These are phyloP conservation scores for Coprinopsis cinerea DNA, from an alignment of 768 basidiomycete genomes.

Conservation along the genomic window DNA sequence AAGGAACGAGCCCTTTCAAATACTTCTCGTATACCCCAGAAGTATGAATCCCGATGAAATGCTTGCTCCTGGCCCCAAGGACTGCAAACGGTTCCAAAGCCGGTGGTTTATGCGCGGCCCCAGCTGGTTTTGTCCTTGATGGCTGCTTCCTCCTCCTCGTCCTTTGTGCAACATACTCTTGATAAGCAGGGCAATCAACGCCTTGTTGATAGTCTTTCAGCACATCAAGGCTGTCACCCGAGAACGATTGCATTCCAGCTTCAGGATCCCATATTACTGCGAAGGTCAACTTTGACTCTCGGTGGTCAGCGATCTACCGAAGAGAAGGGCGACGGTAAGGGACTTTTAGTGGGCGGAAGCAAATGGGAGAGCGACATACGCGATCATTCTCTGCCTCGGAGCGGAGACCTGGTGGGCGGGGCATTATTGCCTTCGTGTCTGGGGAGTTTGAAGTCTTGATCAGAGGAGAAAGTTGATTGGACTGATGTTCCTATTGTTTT, in stretches of 20 bases:
- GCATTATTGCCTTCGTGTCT: neutral
- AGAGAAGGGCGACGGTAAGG: neutral
- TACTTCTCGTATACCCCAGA: slow-evolving; percentile 1
- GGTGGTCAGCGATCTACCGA: neutral
- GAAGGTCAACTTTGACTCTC: slow-evolving; percentile 6
- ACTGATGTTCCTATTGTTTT: no score
- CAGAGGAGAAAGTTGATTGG: neutral
- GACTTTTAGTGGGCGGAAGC: neutral
- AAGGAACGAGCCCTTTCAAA: slow-evolving; percentile 1
- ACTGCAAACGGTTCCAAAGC: neutral
- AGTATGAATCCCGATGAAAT: slow-evolving; percentile 1
- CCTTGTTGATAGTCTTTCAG: neutral
- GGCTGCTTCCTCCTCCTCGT: neutral
- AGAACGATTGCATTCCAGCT: slow-evolving; percentile 10
- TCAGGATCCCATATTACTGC: slow-evolving; percentile 10
- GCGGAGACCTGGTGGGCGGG: slow-evolving; percentile 1
- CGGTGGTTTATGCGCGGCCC: no score
- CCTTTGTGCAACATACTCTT: neutral
- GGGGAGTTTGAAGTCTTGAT: neutral
- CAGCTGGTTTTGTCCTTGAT: neutral
- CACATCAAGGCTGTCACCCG: slow-evolving; percentile 8
- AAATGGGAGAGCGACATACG: neutral
- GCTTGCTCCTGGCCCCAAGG: neutral
- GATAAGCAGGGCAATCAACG: neutral
- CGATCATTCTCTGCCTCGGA: neutral